A percentile compares a stretch with the other conserved stretches of the same genome.
Evolutionary conservation across 2,329 filamentous ascomycete genomes (phyloP).

Genomic region (Talaromyces piceae): DNA sequence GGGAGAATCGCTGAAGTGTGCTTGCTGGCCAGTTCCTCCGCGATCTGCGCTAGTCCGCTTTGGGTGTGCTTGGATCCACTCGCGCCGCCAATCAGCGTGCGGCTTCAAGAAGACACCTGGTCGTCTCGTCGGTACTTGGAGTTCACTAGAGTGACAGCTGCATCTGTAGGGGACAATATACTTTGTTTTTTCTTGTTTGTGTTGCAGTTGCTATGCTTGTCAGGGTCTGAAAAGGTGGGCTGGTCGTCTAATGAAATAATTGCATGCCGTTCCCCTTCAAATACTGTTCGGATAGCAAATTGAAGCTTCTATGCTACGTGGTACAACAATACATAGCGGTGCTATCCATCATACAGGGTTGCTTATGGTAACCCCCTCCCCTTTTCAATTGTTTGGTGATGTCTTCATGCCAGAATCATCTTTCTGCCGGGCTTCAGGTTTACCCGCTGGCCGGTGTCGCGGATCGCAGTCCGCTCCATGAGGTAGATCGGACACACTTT

Average conservation of each 20-base stretch:
- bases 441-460: not conserved
- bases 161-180: not conserved
- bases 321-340: not conserved
- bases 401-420: not conserved
- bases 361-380: not conserved
- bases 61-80: constrained; percentile 1
- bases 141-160: not conserved
- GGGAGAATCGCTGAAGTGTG: constrained; percentile 6
- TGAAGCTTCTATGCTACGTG: not conserved
- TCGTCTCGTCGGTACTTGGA: not conserved
- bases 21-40: constrained; percentile 25
- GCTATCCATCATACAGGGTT: not conserved
- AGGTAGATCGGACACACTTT: not conserved
- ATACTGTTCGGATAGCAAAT: not conserved
- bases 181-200: not conserved
- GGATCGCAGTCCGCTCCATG: not conserved
- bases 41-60: constrained; percentile 9
- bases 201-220: not conserved
- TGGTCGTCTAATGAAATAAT: not conserved
- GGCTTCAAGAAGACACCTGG: constrained; percentile 8
- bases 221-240: not conserved
- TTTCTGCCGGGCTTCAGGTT: not conserved
- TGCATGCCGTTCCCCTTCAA: too few species aligned
- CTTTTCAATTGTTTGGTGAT: not conserved
- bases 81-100: constrained; percentile 8